Evolutionary conservation across 2,329 filamentous ascomycete genomes (phyloP).

Genomic region (Colletotrichum aenigma): DNA sequence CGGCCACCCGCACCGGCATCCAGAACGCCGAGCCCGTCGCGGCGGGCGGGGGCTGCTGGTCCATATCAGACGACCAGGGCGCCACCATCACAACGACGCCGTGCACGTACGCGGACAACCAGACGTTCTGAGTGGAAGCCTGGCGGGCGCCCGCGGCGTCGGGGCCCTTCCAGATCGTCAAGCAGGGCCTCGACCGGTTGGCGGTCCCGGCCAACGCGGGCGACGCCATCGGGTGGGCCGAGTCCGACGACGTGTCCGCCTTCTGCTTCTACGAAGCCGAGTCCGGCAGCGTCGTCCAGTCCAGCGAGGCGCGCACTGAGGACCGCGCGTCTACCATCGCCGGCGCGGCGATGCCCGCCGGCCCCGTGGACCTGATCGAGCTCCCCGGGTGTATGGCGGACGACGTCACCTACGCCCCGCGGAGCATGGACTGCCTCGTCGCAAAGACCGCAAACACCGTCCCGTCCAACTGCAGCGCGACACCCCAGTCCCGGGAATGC

Average conservation of each 20-base stretch:
- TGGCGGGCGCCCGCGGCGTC: background rate
- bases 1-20: background rate
- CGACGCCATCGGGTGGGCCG: background rate
- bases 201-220: background rate
- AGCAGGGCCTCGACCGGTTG: background rate
- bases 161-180: background rate
- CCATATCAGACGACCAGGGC: background rate
- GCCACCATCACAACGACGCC: background rate
- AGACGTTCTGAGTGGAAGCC: background rate
- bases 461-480: background rate
- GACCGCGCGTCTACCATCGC: background rate
- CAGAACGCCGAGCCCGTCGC: background rate
- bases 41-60: background rate
- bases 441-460: background rate
- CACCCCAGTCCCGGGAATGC: background rate
- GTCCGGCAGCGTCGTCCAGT: background rate
- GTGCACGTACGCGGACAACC: background rate
- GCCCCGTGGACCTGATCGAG: background rate
- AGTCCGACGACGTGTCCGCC: background rate
- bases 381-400: background rate
- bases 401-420: background rate
- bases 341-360: background rate
- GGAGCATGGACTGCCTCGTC: background rate
- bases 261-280: background rate
- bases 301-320: background rate